phyloP scores from a whole-genome alignment of 768 basidiomycete genomes.

The Pholiota microspora region DNA sequence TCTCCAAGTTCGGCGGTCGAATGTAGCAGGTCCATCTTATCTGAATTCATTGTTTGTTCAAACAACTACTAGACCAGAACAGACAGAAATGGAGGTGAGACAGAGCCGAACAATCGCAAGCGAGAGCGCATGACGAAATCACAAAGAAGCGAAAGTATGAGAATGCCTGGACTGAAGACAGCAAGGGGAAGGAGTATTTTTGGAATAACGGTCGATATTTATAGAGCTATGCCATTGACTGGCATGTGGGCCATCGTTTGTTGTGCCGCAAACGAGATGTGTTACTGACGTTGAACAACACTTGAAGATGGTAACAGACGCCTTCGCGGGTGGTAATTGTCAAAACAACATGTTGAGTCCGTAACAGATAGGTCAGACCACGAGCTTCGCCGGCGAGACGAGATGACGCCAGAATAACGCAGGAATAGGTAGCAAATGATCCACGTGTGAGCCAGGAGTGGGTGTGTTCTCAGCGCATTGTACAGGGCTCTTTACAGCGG shows the following conservation, averaged over 20 bases:
- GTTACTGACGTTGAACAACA: not conserved
- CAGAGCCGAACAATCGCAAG: conserved; percentile 1
- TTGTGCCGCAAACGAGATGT: not conserved
- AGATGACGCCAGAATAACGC: conserved; percentile 1
- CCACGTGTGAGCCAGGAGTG: not conserved
- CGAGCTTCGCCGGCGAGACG: not conserved
- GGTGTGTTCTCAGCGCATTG: not conserved
- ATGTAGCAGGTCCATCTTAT: not conserved
- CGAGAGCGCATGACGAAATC: conserved; percentile 9
- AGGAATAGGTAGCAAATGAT: not conserved
- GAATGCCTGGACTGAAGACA: conserved; percentile 2
- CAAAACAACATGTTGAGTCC: not conserved
- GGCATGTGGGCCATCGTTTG: not conserved
- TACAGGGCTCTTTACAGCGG: not conserved
- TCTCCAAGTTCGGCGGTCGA: not conserved
- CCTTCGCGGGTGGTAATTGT: not conserved
- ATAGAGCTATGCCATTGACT: not conserved
- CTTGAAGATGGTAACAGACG: not conserved
- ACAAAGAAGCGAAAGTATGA: conserved; percentile 8
- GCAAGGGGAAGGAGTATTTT: conserved; percentile 9
- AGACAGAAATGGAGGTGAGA: not conserved
- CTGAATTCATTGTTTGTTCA: no score
- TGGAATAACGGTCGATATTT: not conserved
- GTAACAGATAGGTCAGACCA: not conserved
- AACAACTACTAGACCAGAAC: no score